Evolutionary conservation across 371 early-diverging fungal genomes (phyloP).

Genomic region (Mortierella sp.): DNA sequence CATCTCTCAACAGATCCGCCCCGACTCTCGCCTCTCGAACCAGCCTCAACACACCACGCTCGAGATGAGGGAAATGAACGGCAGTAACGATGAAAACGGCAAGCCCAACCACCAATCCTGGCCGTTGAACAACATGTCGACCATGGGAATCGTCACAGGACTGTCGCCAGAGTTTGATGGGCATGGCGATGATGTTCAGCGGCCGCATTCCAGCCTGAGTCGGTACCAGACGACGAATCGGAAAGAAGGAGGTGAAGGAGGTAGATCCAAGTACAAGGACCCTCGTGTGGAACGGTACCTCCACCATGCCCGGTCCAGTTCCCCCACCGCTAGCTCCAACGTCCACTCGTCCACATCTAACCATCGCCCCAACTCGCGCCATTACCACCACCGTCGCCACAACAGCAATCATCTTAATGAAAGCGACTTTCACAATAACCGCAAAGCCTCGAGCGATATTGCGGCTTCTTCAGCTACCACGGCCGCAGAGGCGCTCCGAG

Average conservation of each 20-base stretch:
- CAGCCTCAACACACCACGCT: background rate
- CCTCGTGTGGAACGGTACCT: slow-evolving; percentile 36
- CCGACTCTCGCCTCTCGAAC: slow-evolving; percentile 14
- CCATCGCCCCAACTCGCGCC: slow-evolving; percentile 29
- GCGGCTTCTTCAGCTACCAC: slow-evolving; percentile 10
- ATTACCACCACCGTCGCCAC: slow-evolving; percentile 10
- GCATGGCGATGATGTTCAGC: slow-evolving; percentile 1
- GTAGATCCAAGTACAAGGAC: slow-evolving; percentile 9
- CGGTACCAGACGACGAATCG: slow-evolving; percentile 9
- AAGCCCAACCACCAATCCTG: slow-evolving; percentile 31
- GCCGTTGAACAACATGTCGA: slow-evolving; percentile 32
- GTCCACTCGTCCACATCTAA: slow-evolving; percentile 26
- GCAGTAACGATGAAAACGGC: background rate
- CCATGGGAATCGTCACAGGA: slow-evolving; percentile 43
- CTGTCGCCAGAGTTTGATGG: slow-evolving; percentile 33
- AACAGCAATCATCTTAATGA: background rate
- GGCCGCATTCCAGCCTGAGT: slow-evolving; percentile 38
- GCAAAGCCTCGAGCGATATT: slow-evolving; percentile 23
- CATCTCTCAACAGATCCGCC: slow-evolving; percentile 2
- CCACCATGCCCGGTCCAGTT: slow-evolving; percentile 21
- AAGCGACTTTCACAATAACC: slow-evolving; percentile 6
- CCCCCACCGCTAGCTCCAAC: slow-evolving; percentile 20
- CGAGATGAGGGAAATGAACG: slow-evolving; percentile 33
- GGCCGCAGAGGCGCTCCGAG: slow-evolving; percentile 21
- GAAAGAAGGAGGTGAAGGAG: background rate